Evolutionary conservation across 257 asterid genomes (phyloP).

Genomic region (Solanum infundibuliforme): DNA sequence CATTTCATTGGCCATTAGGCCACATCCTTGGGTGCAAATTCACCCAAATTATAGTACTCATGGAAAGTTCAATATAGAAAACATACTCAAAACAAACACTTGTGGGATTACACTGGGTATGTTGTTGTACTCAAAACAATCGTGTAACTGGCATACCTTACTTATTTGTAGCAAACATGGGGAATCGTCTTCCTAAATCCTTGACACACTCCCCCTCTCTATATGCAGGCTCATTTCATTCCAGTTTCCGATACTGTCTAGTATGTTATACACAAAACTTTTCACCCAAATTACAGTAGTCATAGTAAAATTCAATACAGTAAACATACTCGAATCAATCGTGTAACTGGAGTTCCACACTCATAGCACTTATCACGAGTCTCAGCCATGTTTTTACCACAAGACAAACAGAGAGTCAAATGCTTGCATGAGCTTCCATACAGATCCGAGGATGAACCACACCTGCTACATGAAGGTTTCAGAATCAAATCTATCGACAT

Average conservation of each 20-base stretch:
- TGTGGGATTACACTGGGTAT: neutral
- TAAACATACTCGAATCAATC: constrained; percentile 56
- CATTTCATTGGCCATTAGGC: neutral
- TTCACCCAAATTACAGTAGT: neutral
- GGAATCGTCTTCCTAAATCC: neutral
- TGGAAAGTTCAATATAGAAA: neutral
- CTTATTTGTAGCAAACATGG: neutral
- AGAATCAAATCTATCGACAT: constrained; percentile 69
- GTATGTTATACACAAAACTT: neutral
- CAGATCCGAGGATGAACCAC: constrained; percentile 74
- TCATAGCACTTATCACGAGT: constrained; percentile 58
- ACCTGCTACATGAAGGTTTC: constrained; percentile 78
- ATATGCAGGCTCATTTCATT: neutral
- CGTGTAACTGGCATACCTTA: neutral
- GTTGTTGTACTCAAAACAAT: neutral
- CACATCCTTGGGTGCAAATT: neutral
- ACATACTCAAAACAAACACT: neutral
- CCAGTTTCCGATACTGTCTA: neutral
- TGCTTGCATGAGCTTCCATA: constrained; percentile 92
- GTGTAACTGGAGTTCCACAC: constrained; percentile 70
- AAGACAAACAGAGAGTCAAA: constrained; percentile 64
- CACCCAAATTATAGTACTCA: neutral
- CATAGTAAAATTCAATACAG: neutral
- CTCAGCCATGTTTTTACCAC: constrained; percentile 86
- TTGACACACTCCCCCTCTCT: neutral